Evolutionary conservation across 2,329 filamentous ascomycete genomes (phyloP).

Genomic region (Fusarium sp.): DNA sequence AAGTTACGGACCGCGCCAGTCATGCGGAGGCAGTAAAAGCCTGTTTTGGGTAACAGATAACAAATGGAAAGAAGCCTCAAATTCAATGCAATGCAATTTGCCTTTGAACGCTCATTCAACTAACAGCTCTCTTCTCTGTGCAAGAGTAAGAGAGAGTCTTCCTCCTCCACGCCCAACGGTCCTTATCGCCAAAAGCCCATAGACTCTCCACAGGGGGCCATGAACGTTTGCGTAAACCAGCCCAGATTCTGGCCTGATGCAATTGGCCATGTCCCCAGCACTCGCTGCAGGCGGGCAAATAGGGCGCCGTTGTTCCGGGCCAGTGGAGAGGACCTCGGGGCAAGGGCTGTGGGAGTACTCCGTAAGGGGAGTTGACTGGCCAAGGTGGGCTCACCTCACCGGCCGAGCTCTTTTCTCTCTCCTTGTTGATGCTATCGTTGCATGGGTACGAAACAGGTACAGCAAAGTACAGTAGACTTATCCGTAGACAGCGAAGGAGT

Average conservation of each 20-base stretch:
- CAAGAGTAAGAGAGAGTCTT: conserved; percentile 30
- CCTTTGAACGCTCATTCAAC: background rate
- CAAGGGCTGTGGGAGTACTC: conserved; percentile 32
- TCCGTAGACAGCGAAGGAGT: conserved; percentile 8
- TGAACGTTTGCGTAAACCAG: conserved; percentile 45
- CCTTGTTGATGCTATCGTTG: conserved; percentile 32
- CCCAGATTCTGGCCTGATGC: conserved; percentile 49
- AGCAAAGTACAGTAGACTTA: background rate
- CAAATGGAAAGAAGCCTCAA: background rate
- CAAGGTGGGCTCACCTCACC: conserved; percentile 42
- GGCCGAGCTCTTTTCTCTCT: conserved; percentile 1
- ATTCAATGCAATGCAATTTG: conserved; percentile 14
- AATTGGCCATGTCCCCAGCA: conserved; percentile 41
- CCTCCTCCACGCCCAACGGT: conserved; percentile 13
- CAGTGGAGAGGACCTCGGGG: conserved; percentile 49
- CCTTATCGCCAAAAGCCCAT: conserved; percentile 28
- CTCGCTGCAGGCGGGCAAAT: conserved; percentile 47
- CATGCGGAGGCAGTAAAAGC: conserved; percentile 19
- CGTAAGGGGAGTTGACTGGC: background rate
- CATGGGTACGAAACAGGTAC: conserved; percentile 29
- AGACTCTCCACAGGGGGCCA: conserved; percentile 8
- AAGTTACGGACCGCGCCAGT: conserved; percentile 20
- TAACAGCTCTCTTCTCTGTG: conserved; percentile 8
- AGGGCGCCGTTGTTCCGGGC: conserved; percentile 45
- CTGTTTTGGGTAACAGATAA: conserved; percentile 20